phyloP scores from a whole-genome alignment of 495 filamentous ascomycete species.

The Astrocystis sublimbata region DNA sequence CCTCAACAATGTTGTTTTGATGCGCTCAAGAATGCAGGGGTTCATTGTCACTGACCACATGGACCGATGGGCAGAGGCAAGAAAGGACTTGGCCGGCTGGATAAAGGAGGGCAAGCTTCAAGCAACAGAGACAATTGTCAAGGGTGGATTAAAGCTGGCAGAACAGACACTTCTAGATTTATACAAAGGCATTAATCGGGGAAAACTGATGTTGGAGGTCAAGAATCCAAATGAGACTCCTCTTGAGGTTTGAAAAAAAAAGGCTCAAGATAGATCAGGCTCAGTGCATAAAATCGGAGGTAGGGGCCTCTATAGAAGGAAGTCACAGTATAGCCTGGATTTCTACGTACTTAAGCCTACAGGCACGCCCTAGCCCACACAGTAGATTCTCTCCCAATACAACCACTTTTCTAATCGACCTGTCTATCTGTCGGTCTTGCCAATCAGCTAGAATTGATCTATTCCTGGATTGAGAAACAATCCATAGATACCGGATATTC shows the following conservation, averaged over 20 bases:
- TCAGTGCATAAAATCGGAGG: too few relatives aligned
- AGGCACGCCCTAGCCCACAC: too few relatives aligned
- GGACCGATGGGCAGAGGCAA: slow-evolving; percentile 49
- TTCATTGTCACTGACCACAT: slow-evolving; percentile 70
- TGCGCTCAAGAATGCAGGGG: slow-evolving; percentile 59
- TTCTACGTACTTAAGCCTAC: too few relatives aligned
- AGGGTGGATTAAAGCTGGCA: neutral
- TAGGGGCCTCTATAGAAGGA: too few relatives aligned
- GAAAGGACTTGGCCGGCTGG: slow-evolving; percentile 38
- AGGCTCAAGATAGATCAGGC: neutral
- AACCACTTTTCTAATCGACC: too few relatives aligned
- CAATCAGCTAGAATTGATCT: too few relatives aligned
- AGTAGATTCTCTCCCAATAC: too few relatives aligned
- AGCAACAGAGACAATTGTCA: slow-evolving; percentile 54
- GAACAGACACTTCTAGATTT: neutral
- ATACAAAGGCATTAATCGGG: neutral
- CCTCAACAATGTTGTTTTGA: slow-evolving; percentile 62
- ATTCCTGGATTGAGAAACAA: too few relatives aligned
- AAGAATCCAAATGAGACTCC: neutral
- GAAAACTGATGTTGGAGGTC: neutral
- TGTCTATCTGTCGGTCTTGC: too few relatives aligned
- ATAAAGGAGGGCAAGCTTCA: slow-evolving; percentile 72
- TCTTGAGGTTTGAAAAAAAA: neutral
- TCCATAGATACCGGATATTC: too few relatives aligned
- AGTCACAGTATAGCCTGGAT: too few relatives aligned